Percentiles rank a stretch among this genome's conserved stretches.
phyloP scores from a whole-genome alignment of 441 rosid genomes.

The Macaranga tanarius region DNA sequence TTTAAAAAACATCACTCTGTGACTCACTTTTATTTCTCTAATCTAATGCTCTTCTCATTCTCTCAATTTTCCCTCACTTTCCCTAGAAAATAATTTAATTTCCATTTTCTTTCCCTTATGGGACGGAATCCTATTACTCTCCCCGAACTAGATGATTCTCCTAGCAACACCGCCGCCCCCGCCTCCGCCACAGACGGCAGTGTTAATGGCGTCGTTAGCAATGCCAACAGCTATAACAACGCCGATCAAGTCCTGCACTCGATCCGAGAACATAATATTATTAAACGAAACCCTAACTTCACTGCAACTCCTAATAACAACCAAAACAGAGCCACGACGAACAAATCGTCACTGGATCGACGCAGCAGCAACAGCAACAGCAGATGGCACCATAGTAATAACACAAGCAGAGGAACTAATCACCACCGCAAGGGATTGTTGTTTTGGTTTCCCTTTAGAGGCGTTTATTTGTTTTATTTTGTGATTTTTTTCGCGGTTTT shows the following conservation, averaged over 20 bases:
- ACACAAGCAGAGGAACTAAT: conserved; percentile 27
- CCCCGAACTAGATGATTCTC: conserved; percentile 52
- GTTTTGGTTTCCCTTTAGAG: conserved; percentile 51
- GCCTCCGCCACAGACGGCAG: conserved; percentile 16
- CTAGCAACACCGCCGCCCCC: conserved; percentile 4
- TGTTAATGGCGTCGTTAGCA: conserved; percentile 24
- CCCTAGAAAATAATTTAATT: conserved; percentile 7
- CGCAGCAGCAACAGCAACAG: conserved; percentile 21
- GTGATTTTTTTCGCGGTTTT: conserved; percentile 60
- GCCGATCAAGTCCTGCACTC: conserved; percentile 43
- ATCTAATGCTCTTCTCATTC: neutral
- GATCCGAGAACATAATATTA: conserved; percentile 67
- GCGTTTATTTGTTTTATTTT: conserved; percentile 60
- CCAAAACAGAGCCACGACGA: conserved; percentile 9
- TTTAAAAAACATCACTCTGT: too few species aligned
- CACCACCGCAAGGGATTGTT: neutral
- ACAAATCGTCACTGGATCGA: conserved; percentile 42
- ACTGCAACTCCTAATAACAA: neutral
- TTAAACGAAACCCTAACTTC: conserved; percentile 53
- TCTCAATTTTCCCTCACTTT: conserved; percentile 13
- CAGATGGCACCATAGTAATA: neutral
- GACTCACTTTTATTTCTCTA: too few species aligned
- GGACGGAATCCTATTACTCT: conserved; percentile 38
- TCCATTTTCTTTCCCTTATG: conserved; percentile 31
- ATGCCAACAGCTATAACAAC: conserved; percentile 23